Conservation (phyloP, 1,284 basidiomycete genomes). For the Apiotrichum brassicae region DNA sequence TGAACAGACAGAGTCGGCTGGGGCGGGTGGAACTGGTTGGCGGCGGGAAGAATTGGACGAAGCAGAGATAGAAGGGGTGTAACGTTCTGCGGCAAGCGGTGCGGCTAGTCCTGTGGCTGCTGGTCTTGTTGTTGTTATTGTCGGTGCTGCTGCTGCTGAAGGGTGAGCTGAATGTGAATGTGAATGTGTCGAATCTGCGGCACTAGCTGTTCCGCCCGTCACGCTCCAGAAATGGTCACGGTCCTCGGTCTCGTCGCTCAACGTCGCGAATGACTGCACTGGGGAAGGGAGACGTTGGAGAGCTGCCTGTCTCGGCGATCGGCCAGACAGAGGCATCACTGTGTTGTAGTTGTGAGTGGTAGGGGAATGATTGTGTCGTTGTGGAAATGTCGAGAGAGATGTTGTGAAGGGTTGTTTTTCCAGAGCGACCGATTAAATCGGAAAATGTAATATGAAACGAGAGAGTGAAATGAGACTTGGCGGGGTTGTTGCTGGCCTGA, state of each 20-base stretch:
- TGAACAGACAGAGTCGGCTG: background rate
- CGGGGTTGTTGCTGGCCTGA: too few relatives aligned
- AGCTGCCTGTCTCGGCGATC: too few relatives aligned
- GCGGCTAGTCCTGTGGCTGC: background rate
- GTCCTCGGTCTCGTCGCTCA: background rate
- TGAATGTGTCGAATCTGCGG: background rate
- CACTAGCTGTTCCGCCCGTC: background rate
- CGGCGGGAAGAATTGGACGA: background rate
- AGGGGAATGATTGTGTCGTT: too few relatives aligned
- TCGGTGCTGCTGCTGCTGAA: background rate
- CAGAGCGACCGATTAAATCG: too few relatives aligned
- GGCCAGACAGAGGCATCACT: too few relatives aligned
- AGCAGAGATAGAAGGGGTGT: background rate
- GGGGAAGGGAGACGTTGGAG: background rate
- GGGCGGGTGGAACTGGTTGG: background rate
- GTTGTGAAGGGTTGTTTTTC: too few relatives aligned
- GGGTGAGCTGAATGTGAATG: too few relatives aligned
- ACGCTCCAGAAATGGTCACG: background rate
- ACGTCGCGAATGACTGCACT: background rate
- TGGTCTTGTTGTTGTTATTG: background rate
- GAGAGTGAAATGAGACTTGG: too few relatives aligned
- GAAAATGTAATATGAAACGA: too few relatives aligned
- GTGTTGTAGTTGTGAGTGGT: too few relatives aligned
- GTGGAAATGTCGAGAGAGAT: too few relatives aligned
- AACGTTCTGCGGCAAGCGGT: background rate